phyloP scores from a whole-genome alignment of 129 eudicot species.

The Arctium lappa region DNA sequence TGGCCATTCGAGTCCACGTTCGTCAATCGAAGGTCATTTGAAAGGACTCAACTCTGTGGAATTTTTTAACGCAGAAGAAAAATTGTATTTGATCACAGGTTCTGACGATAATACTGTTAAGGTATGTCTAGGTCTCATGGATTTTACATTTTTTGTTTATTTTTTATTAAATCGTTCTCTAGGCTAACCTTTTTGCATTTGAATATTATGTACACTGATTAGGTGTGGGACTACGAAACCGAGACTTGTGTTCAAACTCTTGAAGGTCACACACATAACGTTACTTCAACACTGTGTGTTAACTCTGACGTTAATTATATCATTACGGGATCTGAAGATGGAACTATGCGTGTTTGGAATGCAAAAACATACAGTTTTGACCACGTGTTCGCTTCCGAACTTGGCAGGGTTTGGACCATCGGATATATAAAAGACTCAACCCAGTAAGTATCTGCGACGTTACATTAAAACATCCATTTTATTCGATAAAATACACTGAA shows the following conservation, averaged over 20 bases:
- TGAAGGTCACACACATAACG: constrained; percentile 66
- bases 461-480: background rate
- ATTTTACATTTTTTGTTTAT: background rate
- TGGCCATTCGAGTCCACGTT: constrained; percentile 63
- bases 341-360: constrained; percentile 59
- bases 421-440: constrained; percentile 45
- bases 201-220: background rate
- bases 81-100: constrained; percentile 65
- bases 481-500: background rate
- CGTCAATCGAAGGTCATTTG: constrained; percentile 65
- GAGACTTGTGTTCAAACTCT: constrained; percentile 55
- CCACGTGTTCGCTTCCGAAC: constrained; percentile 36
- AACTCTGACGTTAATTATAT: constrained; percentile 42
- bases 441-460: constrained; percentile 31
- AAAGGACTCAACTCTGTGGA: constrained; percentile 73
- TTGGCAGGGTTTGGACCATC: constrained; percentile 63
- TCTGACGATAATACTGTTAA: constrained; percentile 91
- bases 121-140: constrained; percentile 27
- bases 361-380: constrained; percentile 41
- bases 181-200: background rate
- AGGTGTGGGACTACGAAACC: constrained; percentile 70
- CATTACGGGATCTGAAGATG: constrained; percentile 70
- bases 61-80: constrained; percentile 61
- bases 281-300: constrained; percentile 42
- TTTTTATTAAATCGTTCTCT: background rate